Evolutionary conservation across 202 grass and related monocot genomes (phyloP), one percentile per base, ranked within the genome.

Genomic region (Panicum virgatum): DNA sequence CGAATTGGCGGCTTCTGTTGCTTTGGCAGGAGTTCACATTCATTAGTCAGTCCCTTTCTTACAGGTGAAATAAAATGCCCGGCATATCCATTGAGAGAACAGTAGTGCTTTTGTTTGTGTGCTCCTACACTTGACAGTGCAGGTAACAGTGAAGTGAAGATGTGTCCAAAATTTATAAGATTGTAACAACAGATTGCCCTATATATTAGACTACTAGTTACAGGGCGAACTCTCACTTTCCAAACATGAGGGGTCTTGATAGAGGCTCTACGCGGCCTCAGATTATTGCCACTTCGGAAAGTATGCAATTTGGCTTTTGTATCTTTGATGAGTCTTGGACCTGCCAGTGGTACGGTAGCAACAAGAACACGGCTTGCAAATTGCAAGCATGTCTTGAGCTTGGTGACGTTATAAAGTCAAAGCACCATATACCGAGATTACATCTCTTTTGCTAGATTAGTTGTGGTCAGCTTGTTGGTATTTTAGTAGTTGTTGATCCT

Each of bases 301-400:
- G 25, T 4, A 3, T 8, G 29, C 29, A 5, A 52, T n/a, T 22
- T 9, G 5, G 45, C 45, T 72, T 52, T 73, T 37, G 9, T 12
- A 53, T n/a, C 18, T 73, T n/a, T 53, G 27, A 52, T 37, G 9
- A 6, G 37, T n/a, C 18, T 73, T n/a, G 37, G 27, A 52, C 36
- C 10, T 34, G 16, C 5, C 5, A 29, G 30, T 66, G 44, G 14
- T 19, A 68, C 52, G 44, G 14, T 19, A 68, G 18, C 46, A 23
- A 50, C 13, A 56, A 66, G 76, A 36, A 19, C 46, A 38, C 47
- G 57, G 44, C 57, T 38, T 64, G 75, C 76, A 63, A 80, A 40
- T 65, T 80, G 67, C 36, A 73, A 73, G 25, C 47, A 38, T 79
- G 76, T 86, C 60, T 75, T 75, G 84, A 59, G 37, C 38, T 74